A percentile compares a stretch with the other conserved stretches of the same genome.
Conservation (phyloP, 2,329 filamentous ascomycete species). For the Exophiala sideris region DNA sequence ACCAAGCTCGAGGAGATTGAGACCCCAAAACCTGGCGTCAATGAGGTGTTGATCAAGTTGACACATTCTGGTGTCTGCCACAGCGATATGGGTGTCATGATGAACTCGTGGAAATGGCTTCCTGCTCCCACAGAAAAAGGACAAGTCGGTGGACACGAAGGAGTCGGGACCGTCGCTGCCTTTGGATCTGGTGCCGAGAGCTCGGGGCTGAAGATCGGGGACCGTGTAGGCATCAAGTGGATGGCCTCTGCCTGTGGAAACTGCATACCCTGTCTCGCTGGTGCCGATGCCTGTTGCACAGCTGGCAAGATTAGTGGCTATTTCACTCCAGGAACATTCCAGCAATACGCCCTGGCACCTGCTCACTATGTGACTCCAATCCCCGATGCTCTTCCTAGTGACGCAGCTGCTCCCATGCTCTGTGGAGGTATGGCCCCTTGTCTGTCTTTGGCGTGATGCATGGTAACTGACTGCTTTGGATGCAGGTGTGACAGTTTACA, state of each 20-base stretch:
- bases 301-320: slow-evolving; percentile 62
- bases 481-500: slow-evolving; percentile 42
- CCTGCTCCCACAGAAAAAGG: slow-evolving; percentile 58
- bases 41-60: slow-evolving; percentile 61
- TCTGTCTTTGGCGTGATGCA: not conserved
- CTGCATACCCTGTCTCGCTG: slow-evolving; percentile 53
- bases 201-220: slow-evolving; percentile 59
- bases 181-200: slow-evolving; percentile 55
- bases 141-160: slow-evolving; percentile 68
- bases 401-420: slow-evolving; percentile 63
- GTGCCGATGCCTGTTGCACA: slow-evolving; percentile 54
- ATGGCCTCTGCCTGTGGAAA: slow-evolving; percentile 56
- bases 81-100: slow-evolving; percentile 58
- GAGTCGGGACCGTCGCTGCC: slow-evolving; percentile 63
- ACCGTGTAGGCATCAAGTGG: slow-evolving; percentile 70
- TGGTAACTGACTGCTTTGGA: not conserved
- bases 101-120: slow-evolving; percentile 49
- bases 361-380: slow-evolving; percentile 69
- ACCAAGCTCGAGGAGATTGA: slow-evolving; percentile 63
- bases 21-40: slow-evolving; percentile 61
- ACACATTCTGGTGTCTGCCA: slow-evolving; percentile 66
- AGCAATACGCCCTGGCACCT: slow-evolving; percentile 63
- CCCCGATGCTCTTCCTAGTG: slow-evolving; percentile 58
- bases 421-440: slow-evolving; percentile 63
- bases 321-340: slow-evolving; percentile 68